phyloP scores from a whole-genome alignment of 805 yeast genomes.

The Maudiozyma turicensis region DNA sequence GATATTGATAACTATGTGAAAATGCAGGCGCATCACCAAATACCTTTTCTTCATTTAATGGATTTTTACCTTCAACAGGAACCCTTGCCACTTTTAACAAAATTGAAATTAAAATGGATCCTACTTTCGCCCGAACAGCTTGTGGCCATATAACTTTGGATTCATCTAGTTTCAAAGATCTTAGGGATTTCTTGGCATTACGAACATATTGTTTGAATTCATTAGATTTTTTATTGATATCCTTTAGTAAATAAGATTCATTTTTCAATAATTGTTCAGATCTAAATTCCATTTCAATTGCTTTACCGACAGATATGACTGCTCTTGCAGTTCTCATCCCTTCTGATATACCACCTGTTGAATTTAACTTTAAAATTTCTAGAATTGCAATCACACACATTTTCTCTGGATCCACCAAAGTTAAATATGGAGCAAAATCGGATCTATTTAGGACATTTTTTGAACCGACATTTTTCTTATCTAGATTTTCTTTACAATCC shows the following conservation, averaged over 20 bases:
- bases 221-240: slow-evolving; percentile 39
- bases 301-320: slow-evolving; percentile 69
- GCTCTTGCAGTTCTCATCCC: slow-evolving; percentile 83
- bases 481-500: slow-evolving; percentile 39
- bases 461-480: slow-evolving; percentile 2
- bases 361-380: slow-evolving; percentile 64
- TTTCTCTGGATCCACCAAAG: slow-evolving; percentile 66
- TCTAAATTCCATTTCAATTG: slow-evolving; percentile 75
- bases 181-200: slow-evolving; percentile 30
- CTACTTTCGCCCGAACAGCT: slow-evolving; percentile 57
- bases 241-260: slow-evolving; percentile 47
- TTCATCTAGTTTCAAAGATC: slow-evolving; percentile 30
- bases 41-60: slow-evolving; percentile 59
- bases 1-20: slow-evolving; percentile 76
- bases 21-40: slow-evolving; percentile 81
- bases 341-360: slow-evolving; percentile 65
- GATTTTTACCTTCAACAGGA: slow-evolving; percentile 71
- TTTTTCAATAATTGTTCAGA: slow-evolving; percentile 53
- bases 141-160: slow-evolving; percentile 44
- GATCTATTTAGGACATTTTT: slow-evolving; percentile 25
- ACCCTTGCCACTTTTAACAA: slow-evolving; percentile 77
- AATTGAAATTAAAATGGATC: slow-evolving; percentile 67
- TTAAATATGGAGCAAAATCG: slow-evolving; percentile 68
- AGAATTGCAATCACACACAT: slow-evolving; percentile 76
- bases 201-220: slow-evolving; percentile 35